These are phyloP conservation scores for Pichia exigua DNA, from an alignment of 805 yeast genomes.

Conservation along the genomic window DNA sequence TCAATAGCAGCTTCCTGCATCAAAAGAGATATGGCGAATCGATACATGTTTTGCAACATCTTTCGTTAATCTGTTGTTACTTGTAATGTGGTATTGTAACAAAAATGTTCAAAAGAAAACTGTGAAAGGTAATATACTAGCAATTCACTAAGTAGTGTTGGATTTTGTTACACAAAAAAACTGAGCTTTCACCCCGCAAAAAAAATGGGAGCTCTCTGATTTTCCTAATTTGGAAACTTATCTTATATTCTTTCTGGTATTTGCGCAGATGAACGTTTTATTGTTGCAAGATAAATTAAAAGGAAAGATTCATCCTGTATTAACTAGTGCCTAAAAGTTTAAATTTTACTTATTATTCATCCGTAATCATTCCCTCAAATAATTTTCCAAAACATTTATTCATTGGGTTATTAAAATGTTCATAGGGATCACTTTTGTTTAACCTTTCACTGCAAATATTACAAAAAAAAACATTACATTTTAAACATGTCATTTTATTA, in stretches of 20 bases:
- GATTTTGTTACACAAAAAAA: too few species aligned
- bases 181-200: too few species aligned
- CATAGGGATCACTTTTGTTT: constrained; percentile 38
- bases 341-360: constrained; percentile 9
- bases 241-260: too few species aligned
- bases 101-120: neutral
- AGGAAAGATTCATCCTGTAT: too few species aligned
- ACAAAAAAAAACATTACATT: constrained; percentile 44
- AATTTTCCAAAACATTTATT: constrained; percentile 42
- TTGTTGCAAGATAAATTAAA: neutral
- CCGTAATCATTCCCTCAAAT: constrained; percentile 42
- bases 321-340: too few species aligned
- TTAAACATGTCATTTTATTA: constrained; percentile 51
- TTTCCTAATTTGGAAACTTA: too few species aligned
- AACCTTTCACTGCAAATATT: constrained; percentile 43
- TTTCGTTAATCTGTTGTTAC: neutral
- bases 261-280: too few species aligned
- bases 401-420: constrained; percentile 37
- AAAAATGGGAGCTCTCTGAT: too few species aligned
- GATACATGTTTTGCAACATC: neutral
- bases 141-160: too few species aligned
- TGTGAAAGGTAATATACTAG: neutral
- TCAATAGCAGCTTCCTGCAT: neutral
- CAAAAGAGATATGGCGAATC: neutral
- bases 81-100: neutral